Conservation (phyloP, 495 filamentous ascomycete species). For the Durotheca rogersii region DNA sequence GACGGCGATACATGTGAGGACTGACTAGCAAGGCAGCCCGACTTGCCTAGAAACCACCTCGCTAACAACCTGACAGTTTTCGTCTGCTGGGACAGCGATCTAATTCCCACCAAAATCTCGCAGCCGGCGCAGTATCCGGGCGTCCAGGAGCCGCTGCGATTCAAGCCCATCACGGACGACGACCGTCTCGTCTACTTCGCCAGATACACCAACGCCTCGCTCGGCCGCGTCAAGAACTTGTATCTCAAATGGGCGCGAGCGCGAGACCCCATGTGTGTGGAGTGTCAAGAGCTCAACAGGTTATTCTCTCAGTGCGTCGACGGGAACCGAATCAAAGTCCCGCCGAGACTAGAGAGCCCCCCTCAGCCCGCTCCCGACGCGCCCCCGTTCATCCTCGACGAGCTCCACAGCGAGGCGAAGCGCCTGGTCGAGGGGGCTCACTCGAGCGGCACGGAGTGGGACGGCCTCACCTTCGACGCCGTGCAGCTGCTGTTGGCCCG, state of each 20-base stretch:
- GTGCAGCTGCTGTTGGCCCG: conserved; percentile 46
- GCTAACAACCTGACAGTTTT: conserved; percentile 41
- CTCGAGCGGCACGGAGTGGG: conserved; percentile 3
- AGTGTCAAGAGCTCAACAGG: conserved; percentile 55
- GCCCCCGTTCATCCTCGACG: conserved; percentile 48
- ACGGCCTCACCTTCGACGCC: conserved; percentile 36
- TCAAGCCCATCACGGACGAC: conserved; percentile 47
- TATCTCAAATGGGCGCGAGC: conserved; percentile 53
- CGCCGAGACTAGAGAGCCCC: conserved; percentile 42
- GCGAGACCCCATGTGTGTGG: conserved; percentile 45
- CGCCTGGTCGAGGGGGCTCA: neutral
- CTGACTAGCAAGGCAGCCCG: too few species aligned
- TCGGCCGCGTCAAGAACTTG: conserved; percentile 53
- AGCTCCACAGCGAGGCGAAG: conserved; percentile 44
- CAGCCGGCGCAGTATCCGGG: conserved; percentile 51
- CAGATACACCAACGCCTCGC: conserved; percentile 47
- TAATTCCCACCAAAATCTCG: conserved; percentile 46
- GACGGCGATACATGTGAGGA: conserved; percentile 55
- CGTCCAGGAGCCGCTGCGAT: conserved; percentile 44
- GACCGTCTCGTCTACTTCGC: conserved; percentile 52
- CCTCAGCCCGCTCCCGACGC: conserved; percentile 31
- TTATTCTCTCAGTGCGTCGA: conserved; percentile 56
- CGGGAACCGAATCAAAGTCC: conserved; percentile 50
- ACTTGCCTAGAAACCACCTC: conserved; percentile 4
- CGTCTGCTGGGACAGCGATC: conserved; percentile 53